Percentiles rank a stretch among this genome's conserved stretches.
Conservation (phyloP, 176 grass and related monocot genomes). For the Avena atlantica region DNA sequence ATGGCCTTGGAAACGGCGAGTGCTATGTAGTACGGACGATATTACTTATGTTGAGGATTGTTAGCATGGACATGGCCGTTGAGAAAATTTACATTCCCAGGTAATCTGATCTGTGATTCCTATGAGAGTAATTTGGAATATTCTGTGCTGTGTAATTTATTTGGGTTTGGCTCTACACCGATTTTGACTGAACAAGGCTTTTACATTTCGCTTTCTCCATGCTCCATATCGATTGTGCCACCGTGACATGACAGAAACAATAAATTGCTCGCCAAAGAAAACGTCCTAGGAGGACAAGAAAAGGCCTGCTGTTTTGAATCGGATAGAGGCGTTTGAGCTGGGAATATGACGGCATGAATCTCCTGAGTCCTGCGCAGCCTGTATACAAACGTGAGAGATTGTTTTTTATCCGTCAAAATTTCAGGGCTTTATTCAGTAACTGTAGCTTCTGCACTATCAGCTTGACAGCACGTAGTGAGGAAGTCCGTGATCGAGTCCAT, state of each 20-base stretch:
- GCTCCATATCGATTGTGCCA: background rate
- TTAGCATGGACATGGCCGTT: constrained; percentile 18
- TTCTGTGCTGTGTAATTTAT: background rate
- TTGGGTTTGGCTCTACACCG: background rate
- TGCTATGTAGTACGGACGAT: constrained; percentile 3
- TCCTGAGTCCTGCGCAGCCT: too few relatives aligned
- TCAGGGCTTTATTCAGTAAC: too few relatives aligned
- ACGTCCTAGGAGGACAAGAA: background rate
- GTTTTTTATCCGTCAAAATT: too few relatives aligned
- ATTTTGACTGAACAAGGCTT: background rate
- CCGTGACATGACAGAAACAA: background rate
- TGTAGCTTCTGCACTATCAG: too few relatives aligned
- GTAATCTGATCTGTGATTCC: constrained; percentile 15
- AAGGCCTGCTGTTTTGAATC: background rate
- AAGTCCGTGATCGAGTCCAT: too few relatives aligned
- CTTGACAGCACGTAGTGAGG: too few relatives aligned
- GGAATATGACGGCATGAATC: background rate
- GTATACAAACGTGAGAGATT: background rate
- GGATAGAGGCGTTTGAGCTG: background rate
- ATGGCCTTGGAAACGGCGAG: constrained; percentile 16
- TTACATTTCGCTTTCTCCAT: background rate
- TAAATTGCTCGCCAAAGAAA: background rate
- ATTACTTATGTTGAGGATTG: background rate
- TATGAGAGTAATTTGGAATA: constrained; percentile 23
- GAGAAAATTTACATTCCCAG: background rate